Evolutionary conservation across 345 rosid genomes (phyloP).

Genomic region (Noccaea bulbosa): DNA sequence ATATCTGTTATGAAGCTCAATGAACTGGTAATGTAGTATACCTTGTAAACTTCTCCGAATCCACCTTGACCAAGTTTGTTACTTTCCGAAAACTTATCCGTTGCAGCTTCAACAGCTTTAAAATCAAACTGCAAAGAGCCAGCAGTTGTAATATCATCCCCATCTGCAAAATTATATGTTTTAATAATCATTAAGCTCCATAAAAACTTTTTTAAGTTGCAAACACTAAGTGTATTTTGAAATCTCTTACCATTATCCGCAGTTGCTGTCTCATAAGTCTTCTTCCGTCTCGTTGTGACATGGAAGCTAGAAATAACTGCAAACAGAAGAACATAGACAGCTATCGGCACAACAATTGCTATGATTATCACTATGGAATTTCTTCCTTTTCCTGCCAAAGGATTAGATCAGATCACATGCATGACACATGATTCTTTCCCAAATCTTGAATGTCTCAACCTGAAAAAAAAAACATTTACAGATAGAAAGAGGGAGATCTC

Average conservation of each 20-base stretch:
- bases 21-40: conserved; percentile 5
- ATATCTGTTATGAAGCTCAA: not conserved
- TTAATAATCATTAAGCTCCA: not conserved
- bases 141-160: conserved; percentile 38
- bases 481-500: not conserved
- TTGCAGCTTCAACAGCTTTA: conserved; percentile 25
- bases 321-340: conserved; percentile 34
- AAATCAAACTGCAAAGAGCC: conserved; percentile 40
- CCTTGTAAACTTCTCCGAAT: conserved; percentile 70
- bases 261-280: conserved; percentile 20
- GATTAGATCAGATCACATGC: not conserved
- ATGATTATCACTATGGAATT: conserved; percentile 33
- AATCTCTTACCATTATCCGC: conserved; percentile 5
- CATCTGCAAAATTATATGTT: conserved; percentile 34
- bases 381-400: conserved; percentile 36
- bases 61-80: conserved; percentile 73
- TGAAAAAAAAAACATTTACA: not conserved
- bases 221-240: not conserved
- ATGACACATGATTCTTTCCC: conserved; percentile 1
- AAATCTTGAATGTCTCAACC: conserved; percentile 2
- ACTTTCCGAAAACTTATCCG: conserved; percentile 47
- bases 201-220: not conserved
- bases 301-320: not conserved
- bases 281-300: not conserved
- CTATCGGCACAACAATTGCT: conserved; percentile 44